Conservation (phyloP, 2,329 filamentous ascomycete species). For the Aspergillus amoenus region DNA sequence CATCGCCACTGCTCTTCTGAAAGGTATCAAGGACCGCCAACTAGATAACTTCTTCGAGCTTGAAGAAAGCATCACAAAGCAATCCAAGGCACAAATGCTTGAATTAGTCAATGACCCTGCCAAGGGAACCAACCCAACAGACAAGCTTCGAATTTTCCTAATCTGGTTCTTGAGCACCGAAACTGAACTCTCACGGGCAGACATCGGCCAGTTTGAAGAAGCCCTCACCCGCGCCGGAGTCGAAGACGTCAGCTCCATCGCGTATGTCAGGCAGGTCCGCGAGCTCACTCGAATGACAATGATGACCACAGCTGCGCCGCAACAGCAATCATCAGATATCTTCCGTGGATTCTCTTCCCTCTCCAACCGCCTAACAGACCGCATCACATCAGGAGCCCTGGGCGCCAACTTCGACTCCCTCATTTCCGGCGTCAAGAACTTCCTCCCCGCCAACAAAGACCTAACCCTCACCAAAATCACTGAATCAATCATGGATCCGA, state of each 20-base stretch:
- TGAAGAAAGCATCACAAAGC: slow-evolving; percentile 89
- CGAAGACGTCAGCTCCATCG: slow-evolving; percentile 72
- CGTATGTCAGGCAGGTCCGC: slow-evolving; percentile 87
- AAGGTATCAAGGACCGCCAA: slow-evolving; percentile 91
- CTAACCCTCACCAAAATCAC: slow-evolving; percentile 97
- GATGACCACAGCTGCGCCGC: slow-evolving; percentile 75
- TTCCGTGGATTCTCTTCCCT: slow-evolving; percentile 93
- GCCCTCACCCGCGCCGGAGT: slow-evolving; percentile 71
- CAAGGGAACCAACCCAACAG: slow-evolving; percentile 79
- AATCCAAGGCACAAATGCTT: slow-evolving; percentile 83
- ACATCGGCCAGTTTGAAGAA: slow-evolving; percentile 84
- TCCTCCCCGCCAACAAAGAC: slow-evolving; percentile 93
- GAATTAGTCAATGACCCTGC: slow-evolving; percentile 78
- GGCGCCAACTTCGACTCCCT: slow-evolving; percentile 88
- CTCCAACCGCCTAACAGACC: slow-evolving; percentile 86
- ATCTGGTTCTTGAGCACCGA: slow-evolving; percentile 97
- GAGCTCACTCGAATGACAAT: slow-evolving; percentile 98
- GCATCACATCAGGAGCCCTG: slow-evolving; percentile 87
- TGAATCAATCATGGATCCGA: slow-evolving; percentile 95
- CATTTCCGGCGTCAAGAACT: slow-evolving; percentile 95
- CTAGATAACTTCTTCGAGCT: slow-evolving; percentile 95
- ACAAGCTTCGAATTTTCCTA: slow-evolving; percentile 91
- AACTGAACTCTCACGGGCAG: slow-evolving; percentile 75
- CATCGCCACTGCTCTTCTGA: slow-evolving; percentile 75
- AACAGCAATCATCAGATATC: slow-evolving; percentile 66